These are phyloP conservation scores for Mortierella polycephala DNA, from an alignment of 371 early-diverging fungal genomes.

Conservation along the genomic window DNA sequence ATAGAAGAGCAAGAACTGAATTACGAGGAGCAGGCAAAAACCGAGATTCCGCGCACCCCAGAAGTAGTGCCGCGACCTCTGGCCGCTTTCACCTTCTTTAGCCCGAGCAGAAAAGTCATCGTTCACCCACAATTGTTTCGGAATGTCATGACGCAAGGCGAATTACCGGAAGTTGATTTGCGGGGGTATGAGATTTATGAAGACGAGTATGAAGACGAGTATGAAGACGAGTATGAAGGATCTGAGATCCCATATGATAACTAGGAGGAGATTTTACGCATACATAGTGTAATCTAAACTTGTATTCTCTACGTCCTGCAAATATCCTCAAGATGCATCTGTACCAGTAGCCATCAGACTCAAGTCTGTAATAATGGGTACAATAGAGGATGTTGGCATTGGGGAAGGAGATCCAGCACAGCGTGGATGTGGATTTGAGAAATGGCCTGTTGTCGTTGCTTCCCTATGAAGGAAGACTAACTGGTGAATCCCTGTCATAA, in stretches of 20 bases:
- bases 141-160: neutral
- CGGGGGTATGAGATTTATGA: neutral
- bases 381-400: too few relatives aligned
- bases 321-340: too few relatives aligned
- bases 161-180: neutral
- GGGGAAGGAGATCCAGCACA: too few relatives aligned
- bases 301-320: too few relatives aligned
- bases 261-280: neutral
- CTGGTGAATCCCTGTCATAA: too few relatives aligned
- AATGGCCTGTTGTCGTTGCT: too few relatives aligned
- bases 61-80: constrained; percentile 10
- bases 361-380: too few relatives aligned
- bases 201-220: constrained; percentile 3
- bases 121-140: neutral
- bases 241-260: neutral
- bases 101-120: constrained; percentile 9
- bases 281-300: too few relatives aligned
- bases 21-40: constrained; percentile 6
- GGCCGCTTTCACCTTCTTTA: constrained; percentile 8
- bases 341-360: too few relatives aligned
- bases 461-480: too few relatives aligned
- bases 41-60: constrained; percentile 3
- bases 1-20: constrained; percentile 8
- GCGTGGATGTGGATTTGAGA: too few relatives aligned
- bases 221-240: too few relatives aligned